Conservation (phyloP, 192 early-diverging fungal genomes). For the Linnemannia zychae region DNA sequence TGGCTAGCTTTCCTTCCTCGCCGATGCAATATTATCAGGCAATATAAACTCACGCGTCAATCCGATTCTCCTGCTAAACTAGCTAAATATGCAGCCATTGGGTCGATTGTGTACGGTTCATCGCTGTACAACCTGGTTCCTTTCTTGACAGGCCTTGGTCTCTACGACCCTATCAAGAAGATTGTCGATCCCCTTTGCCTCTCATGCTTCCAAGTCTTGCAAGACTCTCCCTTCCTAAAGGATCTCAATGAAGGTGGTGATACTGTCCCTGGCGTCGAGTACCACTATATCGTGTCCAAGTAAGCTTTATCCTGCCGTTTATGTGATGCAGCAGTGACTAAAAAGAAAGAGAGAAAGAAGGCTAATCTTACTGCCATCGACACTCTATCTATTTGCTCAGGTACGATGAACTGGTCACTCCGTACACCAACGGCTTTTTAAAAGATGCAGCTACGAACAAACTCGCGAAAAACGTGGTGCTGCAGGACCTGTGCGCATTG, state of each 20-base stretch:
- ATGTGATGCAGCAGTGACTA: too few species aligned
- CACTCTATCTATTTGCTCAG: neutral
- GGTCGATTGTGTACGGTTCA: neutral
- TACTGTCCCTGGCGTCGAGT: constrained; percentile 12
- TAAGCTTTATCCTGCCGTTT: neutral
- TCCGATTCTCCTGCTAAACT: too few species aligned
- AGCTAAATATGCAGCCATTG: too few species aligned
- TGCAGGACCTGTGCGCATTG: neutral
- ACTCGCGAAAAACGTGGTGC: neutral
- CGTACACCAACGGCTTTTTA: constrained; percentile 11
- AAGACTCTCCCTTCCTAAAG: constrained; percentile 13
- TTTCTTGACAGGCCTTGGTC: neutral
- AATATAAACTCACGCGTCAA: too few species aligned
- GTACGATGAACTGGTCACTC: constrained; percentile 6
- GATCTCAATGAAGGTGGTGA: constrained; percentile 1
- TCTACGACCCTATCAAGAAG: neutral
- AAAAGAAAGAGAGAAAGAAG: neutral
- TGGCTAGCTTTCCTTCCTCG: too few species aligned
- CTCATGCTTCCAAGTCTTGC: neutral
- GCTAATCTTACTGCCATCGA: neutral
- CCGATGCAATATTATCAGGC: too few species aligned
- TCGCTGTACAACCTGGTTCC: neutral
- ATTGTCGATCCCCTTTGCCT: neutral
- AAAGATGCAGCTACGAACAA: neutral
- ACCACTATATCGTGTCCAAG: neutral